These are phyloP conservation scores for Solanum bulbocastanum DNA, from an alignment of 257 asterid genomes.

Conservation along the genomic window DNA sequence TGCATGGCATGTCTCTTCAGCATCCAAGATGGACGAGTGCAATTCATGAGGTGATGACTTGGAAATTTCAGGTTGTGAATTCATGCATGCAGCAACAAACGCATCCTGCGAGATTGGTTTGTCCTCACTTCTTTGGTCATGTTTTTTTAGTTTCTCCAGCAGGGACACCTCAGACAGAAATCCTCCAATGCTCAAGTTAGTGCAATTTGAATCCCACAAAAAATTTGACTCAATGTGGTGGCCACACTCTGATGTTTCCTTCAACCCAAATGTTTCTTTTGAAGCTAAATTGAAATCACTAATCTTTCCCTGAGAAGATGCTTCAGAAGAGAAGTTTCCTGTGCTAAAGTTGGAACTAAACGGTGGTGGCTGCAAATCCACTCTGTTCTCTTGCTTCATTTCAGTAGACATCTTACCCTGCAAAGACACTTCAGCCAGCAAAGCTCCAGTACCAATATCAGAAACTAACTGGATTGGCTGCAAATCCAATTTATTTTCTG, in stretches of 20 bases:
- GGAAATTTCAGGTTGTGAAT: slow-evolving; percentile 19
- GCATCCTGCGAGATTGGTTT: slow-evolving; percentile 34
- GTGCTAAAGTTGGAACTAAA: slow-evolving; percentile 36
- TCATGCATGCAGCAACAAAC: slow-evolving; percentile 23
- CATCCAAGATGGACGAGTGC: slow-evolving; percentile 62
- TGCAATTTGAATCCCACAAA: slow-evolving; percentile 54
- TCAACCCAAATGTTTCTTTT: slow-evolving; percentile 7
- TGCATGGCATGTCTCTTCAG: slow-evolving; percentile 96
- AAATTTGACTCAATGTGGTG: slow-evolving; percentile 15
- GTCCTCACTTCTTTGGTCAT: slow-evolving; percentile 23
- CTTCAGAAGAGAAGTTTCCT: slow-evolving; percentile 51
- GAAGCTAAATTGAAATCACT: slow-evolving; percentile 13
- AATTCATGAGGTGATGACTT: slow-evolving; percentile 30
- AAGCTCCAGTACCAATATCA: slow-evolving; percentile 61
- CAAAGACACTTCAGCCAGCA: slow-evolving; percentile 68
- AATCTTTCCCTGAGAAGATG: slow-evolving; percentile 19
- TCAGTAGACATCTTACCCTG: slow-evolving; percentile 42
- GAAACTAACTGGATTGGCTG: slow-evolving; percentile 30
- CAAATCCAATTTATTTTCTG: slow-evolving; percentile 25
- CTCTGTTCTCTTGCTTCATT: not conserved
- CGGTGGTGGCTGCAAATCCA: slow-evolving; percentile 23
- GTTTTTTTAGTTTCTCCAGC: slow-evolving; percentile 27
- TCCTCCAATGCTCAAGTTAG: slow-evolving; percentile 77
- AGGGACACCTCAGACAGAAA: slow-evolving; percentile 61
- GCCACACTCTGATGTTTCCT: slow-evolving; percentile 7